phyloP scores from a whole-genome alignment of 176 grass and related monocot genomes.

The Lolium perenne region DNA sequence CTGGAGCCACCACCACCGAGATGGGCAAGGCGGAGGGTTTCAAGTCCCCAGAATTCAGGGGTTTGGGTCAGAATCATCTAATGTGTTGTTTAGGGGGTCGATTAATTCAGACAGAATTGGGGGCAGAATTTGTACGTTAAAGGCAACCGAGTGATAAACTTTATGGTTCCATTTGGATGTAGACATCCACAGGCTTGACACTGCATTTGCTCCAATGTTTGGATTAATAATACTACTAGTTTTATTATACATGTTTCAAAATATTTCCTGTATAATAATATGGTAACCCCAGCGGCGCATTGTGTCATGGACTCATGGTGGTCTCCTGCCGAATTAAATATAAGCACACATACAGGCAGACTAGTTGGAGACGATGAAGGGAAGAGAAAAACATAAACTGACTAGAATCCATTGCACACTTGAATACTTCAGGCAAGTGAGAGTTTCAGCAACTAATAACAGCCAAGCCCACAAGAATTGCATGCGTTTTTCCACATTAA shows the following conservation, averaged over 20 bases:
- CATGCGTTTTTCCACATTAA: background rate
- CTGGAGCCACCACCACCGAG: background rate
- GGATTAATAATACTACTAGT: background rate
- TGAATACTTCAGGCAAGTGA: background rate
- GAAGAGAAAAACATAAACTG: background rate
- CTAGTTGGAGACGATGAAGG: background rate
- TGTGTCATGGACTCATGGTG: background rate
- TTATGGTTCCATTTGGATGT: background rate
- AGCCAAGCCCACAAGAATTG: background rate
- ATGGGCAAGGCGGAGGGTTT: background rate
- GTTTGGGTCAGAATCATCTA: constrained; percentile 4
- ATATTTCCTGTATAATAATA: background rate
- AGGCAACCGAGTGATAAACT: background rate
- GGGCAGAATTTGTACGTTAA: background rate
- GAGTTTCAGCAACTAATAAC: background rate
- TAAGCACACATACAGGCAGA: constrained; percentile 1
- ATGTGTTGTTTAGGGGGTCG: background rate
- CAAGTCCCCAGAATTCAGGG: background rate
- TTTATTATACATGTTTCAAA: background rate
- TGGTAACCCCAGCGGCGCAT: background rate
- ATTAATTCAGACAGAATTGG: background rate
- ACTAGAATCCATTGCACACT: background rate
- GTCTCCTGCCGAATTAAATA: background rate
- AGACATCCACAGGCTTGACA: background rate
- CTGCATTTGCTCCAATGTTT: background rate